Evolutionary conservation across 2,329 filamentous ascomycete genomes (phyloP), one percentile per base, ranked within the genome.

Genomic region (Bretziella fagacearum): DNA sequence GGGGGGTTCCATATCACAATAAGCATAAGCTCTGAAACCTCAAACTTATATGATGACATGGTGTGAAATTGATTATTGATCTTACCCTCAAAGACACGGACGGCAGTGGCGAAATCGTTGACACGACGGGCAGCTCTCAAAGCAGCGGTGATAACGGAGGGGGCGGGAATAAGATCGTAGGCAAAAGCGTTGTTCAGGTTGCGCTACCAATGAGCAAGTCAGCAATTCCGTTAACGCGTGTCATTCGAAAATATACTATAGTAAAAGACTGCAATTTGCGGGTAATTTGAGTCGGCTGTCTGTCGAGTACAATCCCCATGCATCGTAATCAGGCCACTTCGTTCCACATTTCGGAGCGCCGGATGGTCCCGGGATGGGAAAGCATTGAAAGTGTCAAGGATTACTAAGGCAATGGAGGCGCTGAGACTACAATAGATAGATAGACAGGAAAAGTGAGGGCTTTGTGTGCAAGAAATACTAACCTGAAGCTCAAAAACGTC

Each of bases 401-500:
- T 39, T 10, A 13, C 35, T 23, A 13, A 39, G 35, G 33, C 15
- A 18, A 4, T 15, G 18, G 18, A 39, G 35, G 33, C 15, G n/a
- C 11, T 15, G 18, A 44, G 41, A 25, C 41, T 15, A 44, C 6
- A 15, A 20, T 17, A 30, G 15, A 22, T 39, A 40, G 30, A 6
- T 4, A 32, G 7, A 30, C 17, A 10, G 10, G 35, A 15, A 7
- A 11, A 6, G 18, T 32, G 27, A 25, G 23, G 27, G 43, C 18
- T 25, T 39, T 8, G 17, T 15, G 10, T 26, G 18, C 18, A 7
- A 15, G 10, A 13, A 32, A 29, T 13, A 63, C 74, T 62, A 79
- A 94, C 87, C 85, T 95, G 87, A 62, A 98, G 85, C 79, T 98
- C 91, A 67, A 98, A 98, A 62, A 96, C 89, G 71, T 98, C 91